Conservation (phyloP, 2,329 filamentous ascomycete species). For the Claviceps paspali region DNA sequence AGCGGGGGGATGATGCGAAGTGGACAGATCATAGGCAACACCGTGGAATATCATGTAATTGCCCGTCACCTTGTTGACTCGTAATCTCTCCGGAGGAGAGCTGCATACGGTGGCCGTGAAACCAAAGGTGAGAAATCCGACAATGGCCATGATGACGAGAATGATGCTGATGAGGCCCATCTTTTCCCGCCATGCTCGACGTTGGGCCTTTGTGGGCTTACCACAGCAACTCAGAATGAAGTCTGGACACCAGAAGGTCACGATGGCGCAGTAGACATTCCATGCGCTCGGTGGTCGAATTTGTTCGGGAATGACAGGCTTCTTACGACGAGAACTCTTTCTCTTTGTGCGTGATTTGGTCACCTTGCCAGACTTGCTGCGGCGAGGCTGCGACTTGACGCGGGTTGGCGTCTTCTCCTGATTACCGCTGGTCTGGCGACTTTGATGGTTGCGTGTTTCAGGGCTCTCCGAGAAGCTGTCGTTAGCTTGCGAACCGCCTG, state of each 20-base stretch:
- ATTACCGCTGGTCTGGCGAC: slow-evolving; percentile 17
- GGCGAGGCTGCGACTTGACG: slow-evolving; percentile 21
- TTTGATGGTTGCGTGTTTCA: slow-evolving; percentile 20
- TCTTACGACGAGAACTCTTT: slow-evolving; percentile 26
- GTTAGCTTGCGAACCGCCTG: slow-evolving; percentile 28
- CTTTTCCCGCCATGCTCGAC: slow-evolving; percentile 93
- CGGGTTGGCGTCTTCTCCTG: slow-evolving; percentile 18
- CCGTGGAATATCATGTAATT: slow-evolving; percentile 98
- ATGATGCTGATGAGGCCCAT: slow-evolving; percentile 95
- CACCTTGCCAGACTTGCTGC: slow-evolving; percentile 43
- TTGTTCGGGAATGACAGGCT: slow-evolving; percentile 41
- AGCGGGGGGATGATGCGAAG: slow-evolving; percentile 65
- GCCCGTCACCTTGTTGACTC: slow-evolving; percentile 62
- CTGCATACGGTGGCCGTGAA: slow-evolving; percentile 85
- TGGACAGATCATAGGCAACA: slow-evolving; percentile 67
- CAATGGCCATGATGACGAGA: slow-evolving; percentile 67
- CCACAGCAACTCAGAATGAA: slow-evolving; percentile 75
- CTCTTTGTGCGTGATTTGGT: slow-evolving; percentile 32
- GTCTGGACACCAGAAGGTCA: slow-evolving; percentile 91
- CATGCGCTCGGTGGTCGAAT: slow-evolving; percentile 73
- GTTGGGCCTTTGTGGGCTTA: slow-evolving; percentile 70
- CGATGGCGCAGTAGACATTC: slow-evolving; percentile 85
- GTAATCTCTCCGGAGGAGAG: slow-evolving; percentile 53
- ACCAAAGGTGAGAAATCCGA: slow-evolving; percentile 92
- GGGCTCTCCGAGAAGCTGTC: slow-evolving; percentile 32